A percentile compares a stretch with the other conserved stretches of the same genome.
These are phyloP conservation scores for Erodium maritimum DNA, from an alignment of 345 rosid species.

Conservation along the genomic window DNA sequence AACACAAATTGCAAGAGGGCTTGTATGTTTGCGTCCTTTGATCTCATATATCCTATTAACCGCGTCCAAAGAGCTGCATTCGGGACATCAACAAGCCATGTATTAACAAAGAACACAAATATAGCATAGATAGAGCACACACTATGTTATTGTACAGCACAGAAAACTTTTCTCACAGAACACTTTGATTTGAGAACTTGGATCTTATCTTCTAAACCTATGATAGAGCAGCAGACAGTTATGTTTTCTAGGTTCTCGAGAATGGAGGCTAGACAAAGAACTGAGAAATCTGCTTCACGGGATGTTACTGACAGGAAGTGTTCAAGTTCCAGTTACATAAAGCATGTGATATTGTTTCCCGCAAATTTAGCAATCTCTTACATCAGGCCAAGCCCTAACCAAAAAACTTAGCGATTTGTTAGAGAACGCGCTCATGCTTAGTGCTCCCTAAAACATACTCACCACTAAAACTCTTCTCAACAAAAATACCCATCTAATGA, in stretches of 20 bases:
- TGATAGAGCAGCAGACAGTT: not conserved
- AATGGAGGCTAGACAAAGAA: not conserved
- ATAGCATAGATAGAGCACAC: not conserved
- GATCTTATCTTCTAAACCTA: not conserved
- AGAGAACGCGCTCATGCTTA: too few relatives aligned
- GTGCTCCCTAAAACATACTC: not conserved
- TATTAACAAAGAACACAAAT: not conserved
- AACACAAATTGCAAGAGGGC: constrained; percentile 78
- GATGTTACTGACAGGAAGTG: not conserved
- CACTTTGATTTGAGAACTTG: not conserved
- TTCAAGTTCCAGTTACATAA: not conserved
- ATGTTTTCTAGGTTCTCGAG: not conserved
- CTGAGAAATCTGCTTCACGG: not conserved
- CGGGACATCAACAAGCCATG: not conserved
- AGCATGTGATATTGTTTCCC: not conserved
- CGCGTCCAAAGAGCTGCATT: constrained; percentile 55
- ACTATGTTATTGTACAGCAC: too few relatives aligned
- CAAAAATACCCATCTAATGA: too few relatives aligned
- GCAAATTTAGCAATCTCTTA: not conserved
- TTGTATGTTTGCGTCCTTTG: constrained; percentile 76
- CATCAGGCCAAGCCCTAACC: not conserved
- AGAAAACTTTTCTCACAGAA: not conserved
- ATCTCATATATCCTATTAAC: constrained; percentile 74
- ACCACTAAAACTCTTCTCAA: too few relatives aligned
- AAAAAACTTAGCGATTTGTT: too few relatives aligned